A percentile compares a stretch with the other conserved stretches of the same genome.
Conservation (phyloP, 2,329 filamentous ascomycete genomes). For the Exophiala phaeomuriformis region DNA sequence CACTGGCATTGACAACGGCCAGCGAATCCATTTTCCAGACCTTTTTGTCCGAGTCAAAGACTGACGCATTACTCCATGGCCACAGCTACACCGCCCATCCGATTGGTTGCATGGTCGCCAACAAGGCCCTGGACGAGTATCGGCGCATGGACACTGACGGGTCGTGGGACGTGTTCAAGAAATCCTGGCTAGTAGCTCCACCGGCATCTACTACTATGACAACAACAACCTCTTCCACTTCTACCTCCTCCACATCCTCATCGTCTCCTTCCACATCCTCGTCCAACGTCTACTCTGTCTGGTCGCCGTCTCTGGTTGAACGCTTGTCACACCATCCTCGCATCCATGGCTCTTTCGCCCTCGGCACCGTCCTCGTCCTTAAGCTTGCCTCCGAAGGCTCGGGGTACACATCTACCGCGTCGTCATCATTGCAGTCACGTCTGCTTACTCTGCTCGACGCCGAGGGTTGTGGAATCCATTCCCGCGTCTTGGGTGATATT, state of each 20-base stretch:
- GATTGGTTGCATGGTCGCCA: constrained; percentile 69
- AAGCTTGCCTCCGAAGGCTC: constrained; percentile 42
- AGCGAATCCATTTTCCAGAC: constrained; percentile 65
- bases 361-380: constrained; percentile 69
- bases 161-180: constrained; percentile 51
- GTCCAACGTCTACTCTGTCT: constrained; percentile 57
- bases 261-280: neutral
- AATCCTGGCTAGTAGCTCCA: constrained; percentile 38
- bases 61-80: constrained; percentile 71
- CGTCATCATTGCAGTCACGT: constrained; percentile 46
- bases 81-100: constrained; percentile 84
- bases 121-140: constrained; percentile 58
- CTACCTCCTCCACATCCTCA: neutral
- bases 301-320: constrained; percentile 56
- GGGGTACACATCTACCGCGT: constrained; percentile 53
- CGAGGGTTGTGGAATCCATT: constrained; percentile 46
- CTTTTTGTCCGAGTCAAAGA: constrained; percentile 66
- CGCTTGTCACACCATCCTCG: constrained; percentile 49
- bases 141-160: constrained; percentile 49
- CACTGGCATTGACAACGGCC: constrained; percentile 67
- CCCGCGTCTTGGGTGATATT: constrained; percentile 54
- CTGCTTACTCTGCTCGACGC: constrained; percentile 36
- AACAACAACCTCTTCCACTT: neutral
- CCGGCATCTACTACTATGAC: too few relatives aligned
- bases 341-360: constrained; percentile 61